Base-by-base conservation (phyloP, 495 filamentous ascomycete genomes). In the Penicillium waksmanii region DNA sequence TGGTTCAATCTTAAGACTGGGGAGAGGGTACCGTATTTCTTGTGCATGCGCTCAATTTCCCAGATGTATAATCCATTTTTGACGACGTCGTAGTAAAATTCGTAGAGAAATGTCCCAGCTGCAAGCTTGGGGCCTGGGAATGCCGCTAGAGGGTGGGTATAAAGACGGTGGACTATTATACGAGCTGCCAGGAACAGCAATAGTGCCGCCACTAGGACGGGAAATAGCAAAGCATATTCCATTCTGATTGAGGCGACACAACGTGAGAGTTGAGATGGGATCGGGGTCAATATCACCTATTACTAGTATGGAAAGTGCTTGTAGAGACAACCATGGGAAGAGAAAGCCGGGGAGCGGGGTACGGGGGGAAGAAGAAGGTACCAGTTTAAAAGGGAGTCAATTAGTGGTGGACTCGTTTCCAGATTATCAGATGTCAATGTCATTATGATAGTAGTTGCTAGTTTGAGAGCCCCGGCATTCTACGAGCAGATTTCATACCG, bases 91-190 rank as follows among this genome's bases (percentile, higher is more conserved):
- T 80, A 79, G 60, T 81, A 85, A 38, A 79, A 78, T 46, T 85
- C 83, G 31, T 80, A 80, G 21, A 75, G 60, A 31, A 70, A 74
- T 12, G 76, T 78, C 5, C 69, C 61, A 0, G 77, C 78, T 0
- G 81, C 78, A 5, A 84, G 64, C 63, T 73, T 79, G 0, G 80
- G 79, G 0, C 81, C 82, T 6, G 82, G 82, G 27, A 82, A 77
- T 3, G 65, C 62, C 13, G 69, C 57, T 0, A 82, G 63, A 15
- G 78, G 78, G 54, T 76, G 68, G 36, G 72, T 62, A 43, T 71
- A 75, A 18, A 78, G 60, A n/a, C 74, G 71, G 49, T 77, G 73
- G n/a, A 72, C 49, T 17, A 57, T 40, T 40, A 50, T 57, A 13
- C 43, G 42, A 38, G 63, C 12, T 9, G 15, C 38, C n/a, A 57